Evolutionary conservation across 1,139 yeast genomes (phyloP).

Genomic region (Kazachstania sp.): DNA sequence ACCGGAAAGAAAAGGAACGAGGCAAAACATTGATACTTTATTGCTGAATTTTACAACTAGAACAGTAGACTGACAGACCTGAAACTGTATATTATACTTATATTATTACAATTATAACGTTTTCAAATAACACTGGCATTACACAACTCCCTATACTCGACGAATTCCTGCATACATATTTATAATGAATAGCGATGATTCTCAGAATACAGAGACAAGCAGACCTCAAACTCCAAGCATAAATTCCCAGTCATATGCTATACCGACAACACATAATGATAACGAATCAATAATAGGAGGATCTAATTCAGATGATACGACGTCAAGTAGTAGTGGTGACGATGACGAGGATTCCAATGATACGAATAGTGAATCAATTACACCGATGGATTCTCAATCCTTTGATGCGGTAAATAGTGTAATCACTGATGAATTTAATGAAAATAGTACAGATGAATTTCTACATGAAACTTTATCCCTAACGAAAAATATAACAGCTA

Average conservation of each 20-base stretch:
- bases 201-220: constrained; percentile 25
- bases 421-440: neutral
- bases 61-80: no score
- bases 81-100: no score
- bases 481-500: constrained; percentile 7
- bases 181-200: no score
- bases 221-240: constrained; percentile 36
- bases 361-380: neutral
- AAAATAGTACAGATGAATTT: constrained; percentile 10
- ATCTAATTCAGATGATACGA: constrained; percentile 6
- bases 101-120: no score
- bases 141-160: no score
- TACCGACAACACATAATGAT: constrained; percentile 19
- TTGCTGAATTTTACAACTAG: no score
- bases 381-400: neutral
- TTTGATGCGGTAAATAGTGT: neutral
- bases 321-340: constrained; percentile 10
- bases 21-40: no score
- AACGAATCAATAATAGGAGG: neutral
- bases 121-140: no score
- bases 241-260: constrained; percentile 24
- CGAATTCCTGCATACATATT: no score
- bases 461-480: constrained; percentile 15
- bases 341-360: constrained; percentile 9
- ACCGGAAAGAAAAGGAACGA: no score